Conservation (phyloP, 164 flowering plant genomes). For the Sedum album region DNA sequence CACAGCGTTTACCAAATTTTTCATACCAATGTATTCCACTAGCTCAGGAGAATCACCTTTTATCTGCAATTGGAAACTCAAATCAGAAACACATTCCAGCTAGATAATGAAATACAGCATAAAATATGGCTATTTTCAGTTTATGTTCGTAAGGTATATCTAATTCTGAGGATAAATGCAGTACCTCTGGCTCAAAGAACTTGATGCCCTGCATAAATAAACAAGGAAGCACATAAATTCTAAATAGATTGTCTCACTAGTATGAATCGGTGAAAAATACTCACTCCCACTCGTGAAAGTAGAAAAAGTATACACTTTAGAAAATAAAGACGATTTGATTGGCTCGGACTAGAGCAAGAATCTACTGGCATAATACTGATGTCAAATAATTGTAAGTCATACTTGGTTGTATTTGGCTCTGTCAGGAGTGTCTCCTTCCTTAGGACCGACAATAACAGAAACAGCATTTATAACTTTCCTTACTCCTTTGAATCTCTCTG, state of each 20-base stretch:
- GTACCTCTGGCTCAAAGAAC: constrained; percentile 98
- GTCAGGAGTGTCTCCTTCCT: constrained; percentile 98
- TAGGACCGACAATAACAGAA: constrained; percentile 95
- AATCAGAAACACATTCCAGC: constrained; percentile 1
- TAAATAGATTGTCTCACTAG: neutral
- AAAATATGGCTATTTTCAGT: too few relatives aligned
- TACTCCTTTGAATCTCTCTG: constrained; percentile 84
- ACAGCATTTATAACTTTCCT: constrained; percentile 77
- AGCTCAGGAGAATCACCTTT: constrained; percentile 95
- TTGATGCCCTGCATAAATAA: constrained; percentile 76
- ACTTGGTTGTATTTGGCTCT: constrained; percentile 94
- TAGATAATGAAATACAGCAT: neutral
- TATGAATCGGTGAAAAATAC: neutral
- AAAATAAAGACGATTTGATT: neutral
- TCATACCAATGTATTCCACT: constrained; percentile 88
- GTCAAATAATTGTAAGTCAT: constrained; percentile 12
- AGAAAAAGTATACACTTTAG: neutral
- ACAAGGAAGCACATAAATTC: neutral
- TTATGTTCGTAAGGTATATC: constrained; percentile 1
- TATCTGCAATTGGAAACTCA: constrained; percentile 39
- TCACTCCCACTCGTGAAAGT: neutral
- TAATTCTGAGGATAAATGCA: constrained; percentile 14
- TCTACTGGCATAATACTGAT: neutral
- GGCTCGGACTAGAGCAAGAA: neutral
- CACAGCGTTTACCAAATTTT: constrained; percentile 73